Evolutionary conservation across 2,329 filamentous ascomycete species (phyloP).

Genomic region (Hymenoscyphus linearis): DNA sequence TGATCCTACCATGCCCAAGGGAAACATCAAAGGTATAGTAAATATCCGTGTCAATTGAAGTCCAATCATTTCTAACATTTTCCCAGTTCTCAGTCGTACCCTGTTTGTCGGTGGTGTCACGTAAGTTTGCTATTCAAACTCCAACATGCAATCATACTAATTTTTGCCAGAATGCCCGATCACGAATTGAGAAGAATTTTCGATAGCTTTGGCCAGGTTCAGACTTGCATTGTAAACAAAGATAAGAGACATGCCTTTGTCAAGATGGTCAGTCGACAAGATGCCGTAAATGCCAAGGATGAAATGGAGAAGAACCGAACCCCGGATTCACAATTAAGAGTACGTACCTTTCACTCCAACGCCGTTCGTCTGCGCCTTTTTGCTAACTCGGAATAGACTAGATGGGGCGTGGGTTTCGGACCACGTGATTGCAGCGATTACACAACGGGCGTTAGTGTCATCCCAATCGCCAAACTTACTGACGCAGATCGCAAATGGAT

Average conservation of each 20-base stretch:
- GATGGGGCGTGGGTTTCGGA: slow-evolving; percentile 97
- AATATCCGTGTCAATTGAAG: not conserved
- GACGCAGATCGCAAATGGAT: slow-evolving; percentile 98
- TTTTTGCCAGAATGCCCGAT: slow-evolving; percentile 60
- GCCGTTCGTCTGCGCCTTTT: not conserved
- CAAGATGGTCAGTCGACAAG: slow-evolving; percentile 89
- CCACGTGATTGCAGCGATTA: slow-evolving; percentile 98
- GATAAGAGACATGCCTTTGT: slow-evolving; percentile 98
- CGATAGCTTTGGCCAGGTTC: slow-evolving; percentile 75
- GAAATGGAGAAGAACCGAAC: slow-evolving; percentile 78
- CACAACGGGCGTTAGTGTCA: slow-evolving; percentile 82
- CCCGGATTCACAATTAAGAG: slow-evolving; percentile 48
- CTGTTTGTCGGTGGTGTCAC: slow-evolving; percentile 95
- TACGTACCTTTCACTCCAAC: slow-evolving; percentile 17
- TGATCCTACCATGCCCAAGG: slow-evolving; percentile 67
- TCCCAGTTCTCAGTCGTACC: slow-evolving; percentile 77
- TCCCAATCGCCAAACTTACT: slow-evolving; percentile 86
- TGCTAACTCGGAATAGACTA: slow-evolving; percentile 54
- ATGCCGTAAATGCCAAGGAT: slow-evolving; percentile 77
- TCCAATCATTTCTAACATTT: slow-evolving; percentile 20
- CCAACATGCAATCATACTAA: slow-evolving; percentile 24
- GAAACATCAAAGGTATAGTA: slow-evolving; percentile 66
- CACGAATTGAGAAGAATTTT: slow-evolving; percentile 78
- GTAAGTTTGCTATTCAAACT: slow-evolving; percentile 44
- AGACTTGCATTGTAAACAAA: slow-evolving; percentile 96